Conservation (phyloP, 2,329 filamentous ascomycete genomes). For the Aspergillus hortae region DNA sequence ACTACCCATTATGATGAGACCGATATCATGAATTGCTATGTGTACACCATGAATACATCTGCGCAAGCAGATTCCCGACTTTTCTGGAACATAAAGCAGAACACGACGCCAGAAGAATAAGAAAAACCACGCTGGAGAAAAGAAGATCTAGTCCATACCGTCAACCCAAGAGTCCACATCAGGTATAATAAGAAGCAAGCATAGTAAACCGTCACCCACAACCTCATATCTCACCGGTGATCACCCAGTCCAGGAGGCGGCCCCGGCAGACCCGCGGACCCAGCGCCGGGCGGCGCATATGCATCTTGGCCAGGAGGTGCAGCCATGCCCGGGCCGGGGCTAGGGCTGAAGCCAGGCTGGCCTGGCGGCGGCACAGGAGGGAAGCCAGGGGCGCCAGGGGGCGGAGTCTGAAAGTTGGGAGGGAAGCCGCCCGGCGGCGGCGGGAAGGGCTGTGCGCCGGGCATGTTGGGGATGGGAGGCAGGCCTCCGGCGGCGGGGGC, state of each 20-base stretch:
- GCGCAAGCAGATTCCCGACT: neutral
- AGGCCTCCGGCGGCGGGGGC: conserved; percentile 36
- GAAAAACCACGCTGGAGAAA: neutral
- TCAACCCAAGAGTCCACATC: neutral
- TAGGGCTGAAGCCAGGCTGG: conserved; percentile 25
- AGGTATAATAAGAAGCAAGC: neutral
- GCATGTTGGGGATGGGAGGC: conserved; percentile 38
- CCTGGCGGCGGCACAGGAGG: conserved; percentile 30
- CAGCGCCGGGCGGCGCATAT: conserved; percentile 26
- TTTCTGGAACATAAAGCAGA: neutral
- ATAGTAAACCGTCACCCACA: neutral
- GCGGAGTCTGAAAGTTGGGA: conserved; percentile 46
- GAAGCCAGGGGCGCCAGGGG: conserved; percentile 26
- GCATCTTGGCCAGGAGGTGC: conserved; percentile 28
- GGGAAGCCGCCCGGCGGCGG: conserved; percentile 38
- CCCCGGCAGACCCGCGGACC: conserved; percentile 15
- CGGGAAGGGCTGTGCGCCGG: conserved; percentile 40
- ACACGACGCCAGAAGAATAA: neutral
- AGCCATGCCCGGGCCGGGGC: conserved; percentile 23
- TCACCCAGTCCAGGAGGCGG: conserved; percentile 29
- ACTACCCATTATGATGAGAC: no score
- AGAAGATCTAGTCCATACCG: neutral
- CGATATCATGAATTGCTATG: neutral
- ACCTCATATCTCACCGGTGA: conserved; percentile 19
- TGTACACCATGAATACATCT: no score